These are phyloP conservation scores for Edaphochlamys debaryana DNA, from an alignment of 139 green algal species.

Conservation along the genomic window DNA sequence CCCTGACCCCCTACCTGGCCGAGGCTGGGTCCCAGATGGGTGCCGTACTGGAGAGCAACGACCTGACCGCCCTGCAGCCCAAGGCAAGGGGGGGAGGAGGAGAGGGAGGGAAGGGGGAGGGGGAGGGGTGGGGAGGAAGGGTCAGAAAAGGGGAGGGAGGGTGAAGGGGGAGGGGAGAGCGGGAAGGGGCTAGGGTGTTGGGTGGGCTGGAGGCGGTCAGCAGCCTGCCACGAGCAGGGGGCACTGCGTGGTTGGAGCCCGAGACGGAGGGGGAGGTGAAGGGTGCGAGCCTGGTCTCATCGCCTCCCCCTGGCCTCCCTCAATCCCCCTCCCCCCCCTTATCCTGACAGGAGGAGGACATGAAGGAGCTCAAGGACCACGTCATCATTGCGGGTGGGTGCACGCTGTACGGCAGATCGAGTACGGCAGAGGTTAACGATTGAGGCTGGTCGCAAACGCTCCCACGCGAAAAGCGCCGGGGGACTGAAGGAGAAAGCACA, in stretches of 20 bases:
- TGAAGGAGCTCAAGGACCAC: slow-evolving; percentile 85
- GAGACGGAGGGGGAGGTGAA: slow-evolving; percentile 49
- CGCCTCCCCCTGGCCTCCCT: too few relatives aligned
- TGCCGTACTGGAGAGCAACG: slow-evolving; percentile 81
- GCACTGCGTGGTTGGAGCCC: too few relatives aligned
- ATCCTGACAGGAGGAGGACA: slow-evolving; percentile 79
- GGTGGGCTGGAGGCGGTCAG: too few relatives aligned
- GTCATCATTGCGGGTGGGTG: slow-evolving; percentile 86
- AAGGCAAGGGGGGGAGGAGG: slow-evolving; percentile 69
- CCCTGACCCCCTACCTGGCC: slow-evolving; percentile 94
- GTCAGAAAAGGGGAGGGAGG: neutral
- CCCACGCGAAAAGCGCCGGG: too few relatives aligned
- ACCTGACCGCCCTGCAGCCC: slow-evolving; percentile 85
- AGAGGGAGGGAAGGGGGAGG: too few relatives aligned
- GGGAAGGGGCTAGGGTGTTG: neutral
- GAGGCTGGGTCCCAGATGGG: slow-evolving; percentile 82
- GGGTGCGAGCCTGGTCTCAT: too few relatives aligned
- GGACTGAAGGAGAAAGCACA: too few relatives aligned
- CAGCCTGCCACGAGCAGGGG: too few relatives aligned
- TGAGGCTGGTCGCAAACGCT: too few relatives aligned
- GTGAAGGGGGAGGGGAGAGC: neutral
- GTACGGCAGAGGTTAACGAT: too few relatives aligned
- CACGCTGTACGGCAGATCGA: neutral
- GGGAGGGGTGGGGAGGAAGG: neutral
- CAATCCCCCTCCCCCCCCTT: too few relatives aligned